phyloP scores from a whole-genome alignment of 163 green algal genomes.

The Coccomyxa subellipsoidea region DNA sequence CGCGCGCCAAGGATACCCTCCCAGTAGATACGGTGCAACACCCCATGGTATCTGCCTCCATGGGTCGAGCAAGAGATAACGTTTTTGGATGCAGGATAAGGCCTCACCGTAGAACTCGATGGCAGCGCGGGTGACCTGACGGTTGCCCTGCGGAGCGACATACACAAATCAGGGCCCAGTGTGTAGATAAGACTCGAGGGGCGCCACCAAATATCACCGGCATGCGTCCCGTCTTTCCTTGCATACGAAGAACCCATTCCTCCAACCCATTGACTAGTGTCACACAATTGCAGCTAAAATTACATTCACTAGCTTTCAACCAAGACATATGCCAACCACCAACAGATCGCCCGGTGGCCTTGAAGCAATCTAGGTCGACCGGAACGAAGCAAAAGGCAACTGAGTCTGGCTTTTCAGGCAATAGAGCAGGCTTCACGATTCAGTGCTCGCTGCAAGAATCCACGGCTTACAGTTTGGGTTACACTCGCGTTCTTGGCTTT shows the following conservation, averaged over 20 bases:
- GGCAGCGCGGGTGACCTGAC: conserved; percentile 49
- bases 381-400: not conserved
- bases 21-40: not conserved
- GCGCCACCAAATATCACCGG: conserved; percentile 2
- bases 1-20: too few relatives aligned
- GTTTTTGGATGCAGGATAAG: not conserved
- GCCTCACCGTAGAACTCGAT: conserved; percentile 66
- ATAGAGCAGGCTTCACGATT: too few relatives aligned
- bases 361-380: too few relatives aligned
- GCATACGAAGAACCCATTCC: not conserved
- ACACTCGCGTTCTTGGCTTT: not conserved
- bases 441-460: too few relatives aligned
- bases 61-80: not conserved
- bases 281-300: not conserved
- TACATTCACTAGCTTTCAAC: not conserved
- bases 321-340: not conserved
- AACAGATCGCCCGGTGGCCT: too few relatives aligned
- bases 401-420: not conserved
- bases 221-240: not conserved
- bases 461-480: too few relatives aligned
- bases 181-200: not conserved
- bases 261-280: not conserved
- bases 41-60: not conserved
- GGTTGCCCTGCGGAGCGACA: conserved; percentile 13
- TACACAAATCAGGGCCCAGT: not conserved